A percentile compares a stretch with the other conserved stretches of the same genome.
phyloP scores from a whole-genome alignment of 331 rosid genomes.

The Pyracantha coccinea region DNA sequence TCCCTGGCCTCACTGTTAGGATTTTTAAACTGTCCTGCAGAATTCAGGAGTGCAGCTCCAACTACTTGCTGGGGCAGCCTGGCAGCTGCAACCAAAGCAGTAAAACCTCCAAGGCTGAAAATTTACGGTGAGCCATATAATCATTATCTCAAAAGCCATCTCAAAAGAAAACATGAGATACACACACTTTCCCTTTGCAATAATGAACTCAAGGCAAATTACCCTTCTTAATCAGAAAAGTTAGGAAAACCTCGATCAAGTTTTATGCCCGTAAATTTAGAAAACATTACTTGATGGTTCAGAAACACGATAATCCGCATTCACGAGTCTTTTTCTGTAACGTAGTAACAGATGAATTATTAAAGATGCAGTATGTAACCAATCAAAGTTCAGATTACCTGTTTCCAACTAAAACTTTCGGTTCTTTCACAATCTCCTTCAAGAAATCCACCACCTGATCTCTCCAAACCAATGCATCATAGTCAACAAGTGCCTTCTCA shows the following conservation, averaged over 20 bases:
- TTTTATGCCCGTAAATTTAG: background rate
- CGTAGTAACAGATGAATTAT: background rate
- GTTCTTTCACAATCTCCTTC: slow-evolving; percentile 67
- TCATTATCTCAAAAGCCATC: background rate
- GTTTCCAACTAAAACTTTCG: slow-evolving; percentile 79
- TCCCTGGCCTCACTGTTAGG: slow-evolving; percentile 28
- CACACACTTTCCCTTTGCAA: background rate
- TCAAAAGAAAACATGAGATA: background rate
- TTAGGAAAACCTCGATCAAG: background rate
- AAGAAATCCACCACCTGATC: slow-evolving; percentile 80
- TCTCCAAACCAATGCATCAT: slow-evolving; percentile 82
- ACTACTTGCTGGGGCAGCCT: slow-evolving; percentile 58
- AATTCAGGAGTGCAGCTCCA: slow-evolving; percentile 72
- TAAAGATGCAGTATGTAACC: background rate
- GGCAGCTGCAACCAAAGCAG: slow-evolving; percentile 75
- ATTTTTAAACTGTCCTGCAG: slow-evolving; percentile 85
- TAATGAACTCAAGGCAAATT: background rate
- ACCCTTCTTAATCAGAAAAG: background rate
- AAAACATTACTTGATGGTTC: background rate
- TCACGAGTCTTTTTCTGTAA: background rate
- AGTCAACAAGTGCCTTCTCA: slow-evolving; percentile 80
- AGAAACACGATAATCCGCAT: background rate
- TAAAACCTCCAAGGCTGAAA: slow-evolving; percentile 94
- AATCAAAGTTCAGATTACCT: slow-evolving; percentile 40
- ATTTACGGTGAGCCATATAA: slow-evolving; percentile 7